Base-by-base conservation (phyloP, 495 filamentous ascomycete species). In the Annulohypoxylon maeteangense region DNA sequence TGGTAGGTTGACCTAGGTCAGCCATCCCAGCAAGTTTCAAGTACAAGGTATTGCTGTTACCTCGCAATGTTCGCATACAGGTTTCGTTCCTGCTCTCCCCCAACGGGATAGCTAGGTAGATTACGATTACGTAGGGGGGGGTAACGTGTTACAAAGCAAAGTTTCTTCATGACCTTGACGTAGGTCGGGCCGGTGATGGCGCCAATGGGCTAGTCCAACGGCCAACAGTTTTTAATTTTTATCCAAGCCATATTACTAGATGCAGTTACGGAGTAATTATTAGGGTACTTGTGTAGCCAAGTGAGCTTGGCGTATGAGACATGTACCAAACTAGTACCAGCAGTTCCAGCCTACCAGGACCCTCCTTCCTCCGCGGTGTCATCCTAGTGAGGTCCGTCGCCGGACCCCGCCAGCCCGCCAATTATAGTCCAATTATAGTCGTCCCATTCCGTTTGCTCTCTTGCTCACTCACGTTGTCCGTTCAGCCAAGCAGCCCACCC, bases 381-480 rank as follows among this genome's bases (percentile, higher is more conserved):
- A 61, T 67, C 55, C 57, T 64, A 31, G 60, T 62, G 60, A 70
- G 64, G 65, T 72, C 65, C 65, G 70, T 68, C 70, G 70, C 65
- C 70, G 70, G 70, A 73, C 70, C 70, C 70, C 70, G 70, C 65
- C 70, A 51, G 45, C 23, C 23, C 40, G 40, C 40, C 40, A 44
- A 44, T 44, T 44, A 44, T 44, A 44, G 40, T 51, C 47, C 47
- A 73, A 73, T 69, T 66, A 50, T 27, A 65, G 70, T 68, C 65
- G 55, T 50, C 29, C 59, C 69, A 72, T 64, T 72, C 70, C 70
- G 70, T 68, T 72, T 72, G 60, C 58, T 51, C 29, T 18, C 22
- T 62, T 22, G 29, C 23, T 57, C 58, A 50, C 64, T 72, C 70
- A 72, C 70, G 70, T 68, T 72, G 70, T 72, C 70, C 65, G 65